phyloP scores from a whole-genome alignment of 768 basidiomycete species.

The Boletus rubescentipes region DNA sequence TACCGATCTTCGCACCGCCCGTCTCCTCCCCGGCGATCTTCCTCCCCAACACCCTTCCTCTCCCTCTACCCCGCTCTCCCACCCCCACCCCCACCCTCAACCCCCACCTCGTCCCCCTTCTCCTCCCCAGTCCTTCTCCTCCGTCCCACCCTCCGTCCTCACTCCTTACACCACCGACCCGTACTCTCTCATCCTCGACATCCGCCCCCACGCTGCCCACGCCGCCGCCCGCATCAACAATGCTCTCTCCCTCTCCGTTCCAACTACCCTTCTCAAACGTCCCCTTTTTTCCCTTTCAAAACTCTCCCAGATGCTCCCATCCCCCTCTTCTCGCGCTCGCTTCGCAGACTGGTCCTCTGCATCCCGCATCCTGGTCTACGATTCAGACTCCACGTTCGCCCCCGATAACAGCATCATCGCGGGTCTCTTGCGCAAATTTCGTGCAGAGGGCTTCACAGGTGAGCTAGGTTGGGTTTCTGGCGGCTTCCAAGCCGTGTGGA shows the following conservation, averaged over 20 bases:
- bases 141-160: slow-evolving; percentile 33
- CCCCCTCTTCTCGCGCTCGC: slow-evolving; percentile 49
- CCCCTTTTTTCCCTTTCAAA: slow-evolving; percentile 81
- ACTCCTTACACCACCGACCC: slow-evolving; percentile 34
- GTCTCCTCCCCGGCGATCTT: slow-evolving; percentile 30
- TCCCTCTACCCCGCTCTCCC: slow-evolving; percentile 1
- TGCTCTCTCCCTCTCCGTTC: slow-evolving; percentile 85
- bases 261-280: slow-evolving; percentile 91
- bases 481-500: slow-evolving; percentile 73
- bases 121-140: slow-evolving; percentile 17
- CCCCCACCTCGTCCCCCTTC: neutral
- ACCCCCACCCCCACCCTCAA: slow-evolving; percentile 3
- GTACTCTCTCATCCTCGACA: slow-evolving; percentile 73
- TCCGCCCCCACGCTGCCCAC: slow-evolving; percentile 80
- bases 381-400: slow-evolving; percentile 68
- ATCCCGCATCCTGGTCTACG: slow-evolving; percentile 75
- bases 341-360: slow-evolving; percentile 62
- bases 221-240: slow-evolving; percentile 59
- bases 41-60: slow-evolving; percentile 22
- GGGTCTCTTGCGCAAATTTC: slow-evolving; percentile 76
- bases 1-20: slow-evolving; percentile 38
- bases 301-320: slow-evolving; percentile 79
- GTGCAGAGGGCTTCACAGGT: slow-evolving; percentile 55
- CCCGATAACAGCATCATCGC: slow-evolving; percentile 66
- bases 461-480: slow-evolving; percentile 79